Evolutionary conservation across 2,329 filamentous ascomycete genomes (phyloP).

Genomic region (Penicillium thymicola): DNA sequence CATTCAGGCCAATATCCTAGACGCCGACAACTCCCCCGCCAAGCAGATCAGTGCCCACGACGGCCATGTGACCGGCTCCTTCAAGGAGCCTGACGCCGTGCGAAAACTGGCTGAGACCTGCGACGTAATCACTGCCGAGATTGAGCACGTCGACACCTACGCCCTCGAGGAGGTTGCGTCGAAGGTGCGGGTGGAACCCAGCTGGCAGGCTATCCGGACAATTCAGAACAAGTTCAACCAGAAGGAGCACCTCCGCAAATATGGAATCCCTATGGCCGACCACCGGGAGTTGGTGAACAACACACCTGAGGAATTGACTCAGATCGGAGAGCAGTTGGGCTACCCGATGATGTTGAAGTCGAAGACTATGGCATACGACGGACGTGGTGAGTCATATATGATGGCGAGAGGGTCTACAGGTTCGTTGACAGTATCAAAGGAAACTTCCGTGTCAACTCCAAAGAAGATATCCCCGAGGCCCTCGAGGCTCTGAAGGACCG

Average conservation of each 20-base stretch:
- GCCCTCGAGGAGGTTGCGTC: constrained; percentile 79
- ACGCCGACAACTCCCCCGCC: constrained; percentile 71
- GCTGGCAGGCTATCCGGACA: constrained; percentile 77
- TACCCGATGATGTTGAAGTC: constrained; percentile 93
- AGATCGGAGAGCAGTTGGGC: constrained; percentile 63
- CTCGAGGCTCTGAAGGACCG: constrained; percentile 64
- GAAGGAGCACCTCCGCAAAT: constrained; percentile 71
- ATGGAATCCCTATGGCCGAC: constrained; percentile 68
- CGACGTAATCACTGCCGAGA: constrained; percentile 87
- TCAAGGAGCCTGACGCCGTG: constrained; percentile 78
- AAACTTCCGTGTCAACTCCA: constrained; percentile 63
- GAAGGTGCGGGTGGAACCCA: constrained; percentile 68
- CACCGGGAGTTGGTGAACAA: constrained; percentile 64
- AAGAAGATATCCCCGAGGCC: constrained; percentile 62
- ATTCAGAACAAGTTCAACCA: constrained; percentile 95
- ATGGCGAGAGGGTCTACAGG: not conserved
- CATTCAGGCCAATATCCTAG: constrained; percentile 74
- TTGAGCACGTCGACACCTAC: constrained; percentile 90
- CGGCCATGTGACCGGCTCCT: constrained; percentile 78
- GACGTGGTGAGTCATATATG: constrained; percentile 57
- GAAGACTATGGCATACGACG: constrained; percentile 86
- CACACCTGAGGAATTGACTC: constrained; percentile 59
- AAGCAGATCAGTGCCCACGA: constrained; percentile 78
- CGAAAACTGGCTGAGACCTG: constrained; percentile 70
- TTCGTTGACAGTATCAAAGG: constrained; percentile 39